Percentiles rank a stretch among this genome's conserved stretches.
phyloP scores from a whole-genome alignment of 129 eudicot species.

The Flaveria bidentis region DNA sequence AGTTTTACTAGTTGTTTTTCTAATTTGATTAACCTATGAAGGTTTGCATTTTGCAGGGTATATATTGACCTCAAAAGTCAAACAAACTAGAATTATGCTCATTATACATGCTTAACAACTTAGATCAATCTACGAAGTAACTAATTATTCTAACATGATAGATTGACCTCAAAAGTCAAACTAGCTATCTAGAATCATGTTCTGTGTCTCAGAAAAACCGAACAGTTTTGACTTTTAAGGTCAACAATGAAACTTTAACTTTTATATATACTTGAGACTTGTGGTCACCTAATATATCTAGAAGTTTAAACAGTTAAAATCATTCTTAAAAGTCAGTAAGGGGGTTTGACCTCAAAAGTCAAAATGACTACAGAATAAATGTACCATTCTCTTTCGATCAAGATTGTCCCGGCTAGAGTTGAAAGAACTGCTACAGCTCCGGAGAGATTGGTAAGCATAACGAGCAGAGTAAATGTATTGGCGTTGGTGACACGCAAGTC shows the following conservation, averaged over 20 bases:
- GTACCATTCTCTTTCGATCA: slow-evolving; percentile 98
- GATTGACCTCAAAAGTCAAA: slow-evolving; percentile 22
- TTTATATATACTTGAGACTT: too few species aligned
- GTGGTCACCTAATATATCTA: too few species aligned
- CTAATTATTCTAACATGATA: not conserved
- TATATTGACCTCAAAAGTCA: slow-evolving; percentile 20
- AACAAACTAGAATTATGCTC: not conserved
- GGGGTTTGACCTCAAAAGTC: too few species aligned
- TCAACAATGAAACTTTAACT: too few species aligned
- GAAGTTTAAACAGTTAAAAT: too few species aligned
- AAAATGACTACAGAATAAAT: not conserved
- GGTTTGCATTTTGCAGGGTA: not conserved
- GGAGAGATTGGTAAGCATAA: slow-evolving; percentile 58
- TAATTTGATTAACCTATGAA: not conserved
- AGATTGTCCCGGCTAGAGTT: slow-evolving; percentile 91
- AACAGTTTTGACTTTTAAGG: too few species aligned
- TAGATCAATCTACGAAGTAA: not conserved
- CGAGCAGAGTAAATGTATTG: slow-evolving; percentile 46
- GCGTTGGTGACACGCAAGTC: slow-evolving; percentile 47
- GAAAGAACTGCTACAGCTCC: slow-evolving; percentile 95
- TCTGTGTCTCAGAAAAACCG: not conserved
- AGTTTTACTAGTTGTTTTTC: not conserved
- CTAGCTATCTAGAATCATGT: not conserved
- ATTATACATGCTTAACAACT: not conserved
- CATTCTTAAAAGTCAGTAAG: too few species aligned